Evolutionary conservation across 2,329 filamentous ascomycete genomes (phyloP), one percentile per base, ranked within the genome.

Genomic region (Lachnellula subtilissima): DNA sequence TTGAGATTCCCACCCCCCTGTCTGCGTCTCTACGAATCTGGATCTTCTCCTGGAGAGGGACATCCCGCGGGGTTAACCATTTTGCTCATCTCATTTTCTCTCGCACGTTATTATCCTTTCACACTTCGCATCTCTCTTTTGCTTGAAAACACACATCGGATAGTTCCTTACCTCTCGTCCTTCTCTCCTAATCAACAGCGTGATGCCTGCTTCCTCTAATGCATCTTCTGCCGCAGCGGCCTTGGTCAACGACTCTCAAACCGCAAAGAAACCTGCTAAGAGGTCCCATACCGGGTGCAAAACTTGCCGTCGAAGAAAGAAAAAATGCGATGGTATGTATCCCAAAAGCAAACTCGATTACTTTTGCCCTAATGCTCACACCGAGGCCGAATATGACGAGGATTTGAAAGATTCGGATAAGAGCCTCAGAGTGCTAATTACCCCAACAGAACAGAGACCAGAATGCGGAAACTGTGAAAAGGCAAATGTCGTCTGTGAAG

Each of bases 281-380:
- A 52, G 45, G 37, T 49, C 54, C 5, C 59, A 58, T 15, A 61
- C 61, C 1, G 62, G 62, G 5, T 64, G 75, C 64, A 67, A 76
- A 58, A 82, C 79, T 60, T 83, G 80, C 71, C 77, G 79, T 52
- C 75, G 76, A 64, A 74, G 80, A 59, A 82, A 84, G 76, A 75
- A 85, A 62, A 85, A 85, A 73, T 85, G 82, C 69, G 80, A 83
- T 64, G 82, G 42, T 45, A 5, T 45, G 42, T 45, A 2, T 19
- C 12, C 19, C 42, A 8, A 45, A 6, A 45, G 42, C 42, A 19
- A 22, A 17, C 4, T 45, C 5, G 40, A 17, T 19, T n/a, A 8
- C 40, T 5, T 40, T 17, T 40, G 3, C n/a, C 37, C 12, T 9
- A 5, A 19, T 5, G 23, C 19, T 22, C 11, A 45, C 42, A 9